Base-by-base conservation (phyloP, 441 rosid genomes). In the Populus tomentosa region DNA sequence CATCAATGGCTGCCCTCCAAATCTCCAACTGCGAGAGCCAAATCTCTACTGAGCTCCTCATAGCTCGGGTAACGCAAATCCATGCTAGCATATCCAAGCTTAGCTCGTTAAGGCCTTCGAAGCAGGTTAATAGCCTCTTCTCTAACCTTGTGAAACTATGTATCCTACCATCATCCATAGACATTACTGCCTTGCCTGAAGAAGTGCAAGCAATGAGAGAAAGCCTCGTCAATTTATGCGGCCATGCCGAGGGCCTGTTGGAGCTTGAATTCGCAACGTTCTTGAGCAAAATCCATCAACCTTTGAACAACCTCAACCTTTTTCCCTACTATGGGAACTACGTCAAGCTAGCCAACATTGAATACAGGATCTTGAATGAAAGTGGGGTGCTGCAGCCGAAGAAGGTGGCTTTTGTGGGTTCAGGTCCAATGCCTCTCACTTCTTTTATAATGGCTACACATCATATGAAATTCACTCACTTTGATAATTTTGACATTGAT, bases 331-430 rank as follows among this genome's bases (percentile, higher is more conserved):
- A 16, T 83, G 88, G 7, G n/a, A 50, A 50, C 59, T 50, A 50
- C 68, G 79, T 88, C 46, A 86, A 89, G 76, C 88, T 89, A 11
- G 80, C 87, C 82, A 77, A 77, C 18, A 61, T 89, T 38, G 91
- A 88, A 71, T 71, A 74, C 90, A 0, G 89, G 91, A 77, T 88
- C 59, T 16, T 50, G 7, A 50, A 50, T 50, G 59, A 50, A 16
- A 50, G 8, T 16, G 70, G 85, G 82, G 56, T 79, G 69, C 62
- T 86, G 81, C 67, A 88, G 64, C 75, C 85, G 35, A 85, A 88
- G 80, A 90, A 91, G 28, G 77, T 89, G 83, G 90, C 90, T 24
- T 84, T 86, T 10, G 91, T 75, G 89, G 90, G 5, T 74, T 84
- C 40, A 91, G 92, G 0, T 89, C 90, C 0, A 81, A 91, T 78